Conservation (phyloP, 768 basidiomycete genomes). For the Mycena sanguinolenta region DNA sequence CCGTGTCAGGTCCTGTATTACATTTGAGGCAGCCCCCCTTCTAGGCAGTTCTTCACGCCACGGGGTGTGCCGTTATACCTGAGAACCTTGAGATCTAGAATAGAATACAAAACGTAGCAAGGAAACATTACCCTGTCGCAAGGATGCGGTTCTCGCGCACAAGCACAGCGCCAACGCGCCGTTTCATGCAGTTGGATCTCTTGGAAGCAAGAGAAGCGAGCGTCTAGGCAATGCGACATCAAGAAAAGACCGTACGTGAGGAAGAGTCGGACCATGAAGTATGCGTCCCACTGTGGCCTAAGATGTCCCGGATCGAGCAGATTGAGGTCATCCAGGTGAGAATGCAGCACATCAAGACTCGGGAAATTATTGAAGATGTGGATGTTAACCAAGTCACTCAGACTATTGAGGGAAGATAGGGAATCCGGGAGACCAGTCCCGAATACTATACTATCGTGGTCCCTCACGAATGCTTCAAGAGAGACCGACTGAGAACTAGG, state of each 20-base stretch:
- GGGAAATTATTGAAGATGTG: constrained; percentile 76
- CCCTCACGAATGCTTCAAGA: constrained; percentile 80
- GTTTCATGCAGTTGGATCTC: constrained; percentile 97
- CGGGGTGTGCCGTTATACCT: constrained; percentile 98
- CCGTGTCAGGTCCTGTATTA: constrained; percentile 66
- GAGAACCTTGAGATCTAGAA: constrained; percentile 15
- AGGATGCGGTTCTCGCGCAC: constrained; percentile 87
- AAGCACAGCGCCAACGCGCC: constrained; percentile 93
- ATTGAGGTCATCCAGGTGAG: constrained; percentile 76
- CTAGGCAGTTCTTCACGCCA: constrained; percentile 88
- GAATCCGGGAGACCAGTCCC: constrained; percentile 51
- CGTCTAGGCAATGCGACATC: constrained; percentile 61
- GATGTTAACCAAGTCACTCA: constrained; percentile 69
- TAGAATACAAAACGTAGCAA: constrained; percentile 3
- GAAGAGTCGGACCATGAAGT: constrained; percentile 85
- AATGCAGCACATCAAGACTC: constrained; percentile 64
- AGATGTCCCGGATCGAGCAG: constrained; percentile 80
- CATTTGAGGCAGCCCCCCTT: constrained; percentile 93
- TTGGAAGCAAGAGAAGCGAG: constrained; percentile 91
- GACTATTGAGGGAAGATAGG: constrained; percentile 46
- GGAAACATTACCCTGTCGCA: constrained; percentile 73
- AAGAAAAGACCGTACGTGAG: background rate
- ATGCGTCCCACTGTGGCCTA: constrained; percentile 93
- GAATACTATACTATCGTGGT: constrained; percentile 79
- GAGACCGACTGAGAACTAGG: constrained; percentile 45